phyloP scores from a whole-genome alignment of 148 eudicot genomes.

The Chenopodium album region DNA sequence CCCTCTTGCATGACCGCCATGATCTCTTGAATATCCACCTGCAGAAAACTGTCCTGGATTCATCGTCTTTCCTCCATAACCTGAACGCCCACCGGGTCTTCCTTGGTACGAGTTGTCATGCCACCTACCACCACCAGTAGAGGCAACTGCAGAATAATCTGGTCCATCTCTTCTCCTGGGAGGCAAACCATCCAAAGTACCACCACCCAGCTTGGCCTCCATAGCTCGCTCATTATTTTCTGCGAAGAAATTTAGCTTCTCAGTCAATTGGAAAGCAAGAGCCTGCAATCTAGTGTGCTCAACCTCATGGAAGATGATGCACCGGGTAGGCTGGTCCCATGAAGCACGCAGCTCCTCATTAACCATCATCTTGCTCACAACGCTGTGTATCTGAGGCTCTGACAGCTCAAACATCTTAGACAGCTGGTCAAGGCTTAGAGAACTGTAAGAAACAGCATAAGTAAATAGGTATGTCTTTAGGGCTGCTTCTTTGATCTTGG shows the following conservation, averaged over 20 bases:
- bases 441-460: slow-evolving; percentile 29
- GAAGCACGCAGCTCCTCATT: slow-evolving; percentile 77
- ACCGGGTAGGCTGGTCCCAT: slow-evolving; percentile 78
- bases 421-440: slow-evolving; percentile 68
- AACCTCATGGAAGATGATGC: slow-evolving; percentile 72
- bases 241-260: slow-evolving; percentile 67
- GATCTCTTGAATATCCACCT: slow-evolving; percentile 45
- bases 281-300: slow-evolving; percentile 72
- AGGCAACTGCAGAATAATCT: slow-evolving; percentile 59
- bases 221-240: slow-evolving; percentile 81
- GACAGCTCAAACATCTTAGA: slow-evolving; percentile 82
- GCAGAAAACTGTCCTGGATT: slow-evolving; percentile 37
- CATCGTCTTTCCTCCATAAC: slow-evolving; percentile 44
- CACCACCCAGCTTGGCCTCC: slow-evolving; percentile 72
- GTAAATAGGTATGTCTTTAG: slow-evolving; percentile 24
- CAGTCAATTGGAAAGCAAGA: slow-evolving; percentile 72
- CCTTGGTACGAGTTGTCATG: slow-evolving; percentile 53
- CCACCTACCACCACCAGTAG: slow-evolving; percentile 49
- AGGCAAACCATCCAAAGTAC: slow-evolving; percentile 48
- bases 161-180: slow-evolving; percentile 66
- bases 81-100: slow-evolving; percentile 48
- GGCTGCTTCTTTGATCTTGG: slow-evolving; percentile 72
- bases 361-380: slow-evolving; percentile 88
- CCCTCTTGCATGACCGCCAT: slow-evolving; percentile 40
- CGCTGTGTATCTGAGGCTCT: slow-evolving; percentile 56